These are phyloP conservation scores for Striga hermonthica DNA, from an alignment of 305 asterid genomes.

Conservation along the genomic window DNA sequence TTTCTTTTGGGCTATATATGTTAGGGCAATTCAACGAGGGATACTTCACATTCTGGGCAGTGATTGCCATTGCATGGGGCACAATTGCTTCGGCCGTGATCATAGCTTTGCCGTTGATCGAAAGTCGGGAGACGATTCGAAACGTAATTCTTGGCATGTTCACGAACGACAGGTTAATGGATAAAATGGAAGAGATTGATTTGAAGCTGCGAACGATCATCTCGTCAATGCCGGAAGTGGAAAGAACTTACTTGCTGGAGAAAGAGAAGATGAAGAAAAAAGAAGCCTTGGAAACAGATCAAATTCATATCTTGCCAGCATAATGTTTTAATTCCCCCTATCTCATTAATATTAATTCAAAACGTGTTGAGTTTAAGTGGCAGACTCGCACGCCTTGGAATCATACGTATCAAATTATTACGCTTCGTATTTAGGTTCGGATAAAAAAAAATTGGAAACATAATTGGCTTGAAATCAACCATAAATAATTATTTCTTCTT, in stretches of 20 bases:
- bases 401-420: too few relatives aligned
- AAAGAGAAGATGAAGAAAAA: neutral
- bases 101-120: slow-evolving; percentile 63
- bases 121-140: slow-evolving; percentile 74
- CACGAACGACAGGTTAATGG: slow-evolving; percentile 47
- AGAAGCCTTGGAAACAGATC: neutral
- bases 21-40: slow-evolving; percentile 78
- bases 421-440: too few relatives aligned
- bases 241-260: slow-evolving; percentile 45
- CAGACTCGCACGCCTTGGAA: too few relatives aligned
- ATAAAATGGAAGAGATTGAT: slow-evolving; percentile 68
- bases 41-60: slow-evolving; percentile 92
- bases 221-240: slow-evolving; percentile 67
- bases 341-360: too few relatives aligned
- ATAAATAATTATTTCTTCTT: too few relatives aligned
- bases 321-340: too few relatives aligned
- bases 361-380: too few relatives aligned
- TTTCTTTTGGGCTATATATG: slow-evolving; percentile 10
- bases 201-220: slow-evolving; percentile 56
- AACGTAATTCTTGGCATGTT: slow-evolving; percentile 70
- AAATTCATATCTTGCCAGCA: neutral
- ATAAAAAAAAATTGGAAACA: too few relatives aligned
- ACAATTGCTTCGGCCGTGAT: slow-evolving; percentile 75
- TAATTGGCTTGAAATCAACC: too few relatives aligned
- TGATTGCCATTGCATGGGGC: slow-evolving; percentile 82